phyloP scores from a whole-genome alignment of 805 yeast genomes.

The Ogataea nitratoaversa region DNA sequence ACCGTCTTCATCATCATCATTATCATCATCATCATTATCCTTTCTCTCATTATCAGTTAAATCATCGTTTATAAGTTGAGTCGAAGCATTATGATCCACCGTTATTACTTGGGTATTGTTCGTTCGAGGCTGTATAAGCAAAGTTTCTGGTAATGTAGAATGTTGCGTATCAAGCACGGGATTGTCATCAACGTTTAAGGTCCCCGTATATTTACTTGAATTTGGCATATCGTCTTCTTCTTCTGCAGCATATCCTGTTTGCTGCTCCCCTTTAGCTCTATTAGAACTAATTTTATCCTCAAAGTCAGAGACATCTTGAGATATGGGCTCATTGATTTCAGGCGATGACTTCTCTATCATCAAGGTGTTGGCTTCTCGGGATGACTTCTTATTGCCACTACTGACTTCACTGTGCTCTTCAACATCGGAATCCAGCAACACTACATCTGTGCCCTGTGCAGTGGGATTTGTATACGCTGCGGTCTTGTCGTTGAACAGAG shows the following conservation, averaged over 20 bases:
- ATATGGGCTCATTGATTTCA: conserved; percentile 16
- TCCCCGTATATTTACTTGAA: not conserved
- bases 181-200: not conserved
- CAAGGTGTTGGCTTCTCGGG: not conserved
- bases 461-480: not conserved
- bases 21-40: too few relatives aligned
- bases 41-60: not conserved
- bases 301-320: conserved; percentile 18
- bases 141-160: conserved; percentile 3
- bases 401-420: not conserved
- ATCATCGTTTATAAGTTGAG: not conserved
- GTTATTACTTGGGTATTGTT: conserved; percentile 1
- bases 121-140: not conserved
- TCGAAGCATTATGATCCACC: not conserved
- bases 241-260: conserved; percentile 1
- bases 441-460: not conserved
- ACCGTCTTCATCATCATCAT: not conserved
- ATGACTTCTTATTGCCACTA: not conserved
- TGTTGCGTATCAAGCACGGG: not conserved
- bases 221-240: not conserved
- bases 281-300: conserved; percentile 4
- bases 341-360: conserved; percentile 7
- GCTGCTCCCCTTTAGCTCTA: conserved; percentile 4
- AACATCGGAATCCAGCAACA: not conserved
- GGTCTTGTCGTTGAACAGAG: not conserved